Percentiles rank a stretch among this genome's conserved stretches.
These are phyloP conservation scores for Leptomonas pyrrhocoris DNA, from an alignment of 208 protist genomes.

Conservation along the genomic window DNA sequence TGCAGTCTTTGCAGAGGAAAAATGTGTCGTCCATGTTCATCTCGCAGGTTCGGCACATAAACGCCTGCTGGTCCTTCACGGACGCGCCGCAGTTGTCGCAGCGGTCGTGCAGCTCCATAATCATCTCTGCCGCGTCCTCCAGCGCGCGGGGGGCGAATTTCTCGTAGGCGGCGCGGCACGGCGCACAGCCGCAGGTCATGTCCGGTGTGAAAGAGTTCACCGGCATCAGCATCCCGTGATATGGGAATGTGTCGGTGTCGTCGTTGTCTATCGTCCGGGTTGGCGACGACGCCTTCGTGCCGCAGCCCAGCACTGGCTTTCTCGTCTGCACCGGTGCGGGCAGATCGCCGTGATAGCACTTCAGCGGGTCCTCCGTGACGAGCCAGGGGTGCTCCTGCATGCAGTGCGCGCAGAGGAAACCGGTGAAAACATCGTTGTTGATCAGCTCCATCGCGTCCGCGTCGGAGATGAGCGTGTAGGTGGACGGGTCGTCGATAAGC, in stretches of 20 bases:
- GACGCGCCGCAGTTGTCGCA: conserved; percentile 73
- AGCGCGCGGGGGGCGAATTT: conserved; percentile 63
- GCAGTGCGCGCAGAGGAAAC: conserved; percentile 77
- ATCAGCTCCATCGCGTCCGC: conserved; percentile 59
- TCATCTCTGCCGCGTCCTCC: conserved; percentile 70
- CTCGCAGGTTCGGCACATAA: conserved; percentile 86
- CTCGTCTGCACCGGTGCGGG: conserved; percentile 33
- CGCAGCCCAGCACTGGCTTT: conserved; percentile 54
- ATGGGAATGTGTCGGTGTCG: conserved; percentile 47
- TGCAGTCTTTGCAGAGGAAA: conserved; percentile 77
- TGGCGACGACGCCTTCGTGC: conserved; percentile 16
- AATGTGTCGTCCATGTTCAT: conserved; percentile 55
- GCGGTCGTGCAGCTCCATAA: conserved; percentile 68
- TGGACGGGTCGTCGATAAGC: conserved; percentile 44
- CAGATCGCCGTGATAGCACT: conserved; percentile 70
- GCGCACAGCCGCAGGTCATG: conserved; percentile 64
- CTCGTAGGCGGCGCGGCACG: conserved; percentile 67
- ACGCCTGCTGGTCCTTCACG: conserved; percentile 55
- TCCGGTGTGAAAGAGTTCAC: conserved; percentile 65
- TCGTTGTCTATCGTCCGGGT: conserved; percentile 10
- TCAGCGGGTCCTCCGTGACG: conserved; percentile 44
- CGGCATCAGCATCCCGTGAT: conserved; percentile 77
- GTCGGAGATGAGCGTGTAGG: conserved; percentile 43
- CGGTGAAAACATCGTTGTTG: conserved; percentile 82
- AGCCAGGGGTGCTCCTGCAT: conserved; percentile 89